phyloP scores from a whole-genome alignment of 345 rosid genomes.

The Sonneratia alba region DNA sequence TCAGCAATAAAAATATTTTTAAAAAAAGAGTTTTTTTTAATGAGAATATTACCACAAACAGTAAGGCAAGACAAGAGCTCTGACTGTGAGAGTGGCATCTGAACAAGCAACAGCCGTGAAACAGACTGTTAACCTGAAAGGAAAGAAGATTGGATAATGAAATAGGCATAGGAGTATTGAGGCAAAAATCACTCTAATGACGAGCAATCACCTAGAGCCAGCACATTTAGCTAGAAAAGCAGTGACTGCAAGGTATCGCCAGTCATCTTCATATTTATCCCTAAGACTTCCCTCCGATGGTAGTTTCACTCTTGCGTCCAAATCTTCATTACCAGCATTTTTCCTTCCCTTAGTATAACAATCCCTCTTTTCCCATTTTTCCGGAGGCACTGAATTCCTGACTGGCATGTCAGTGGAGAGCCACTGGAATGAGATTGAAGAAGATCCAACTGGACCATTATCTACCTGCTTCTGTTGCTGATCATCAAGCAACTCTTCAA shows the following conservation, averaged over 20 bases:
- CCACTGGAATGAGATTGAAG: slow-evolving; percentile 88
- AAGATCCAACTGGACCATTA: slow-evolving; percentile 23
- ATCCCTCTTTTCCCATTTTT: slow-evolving; percentile 20
- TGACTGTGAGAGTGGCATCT: slow-evolving; percentile 76
- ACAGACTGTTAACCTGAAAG: slow-evolving; percentile 70
- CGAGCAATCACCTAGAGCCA: slow-evolving; percentile 32
- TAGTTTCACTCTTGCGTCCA: slow-evolving; percentile 8
- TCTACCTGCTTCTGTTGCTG: slow-evolving; percentile 7
- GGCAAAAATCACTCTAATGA: background rate
- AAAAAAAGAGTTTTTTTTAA: background rate
- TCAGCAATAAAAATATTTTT: background rate
- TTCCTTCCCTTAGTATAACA: background rate
- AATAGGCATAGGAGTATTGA: background rate
- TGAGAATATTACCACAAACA: slow-evolving; percentile 55
- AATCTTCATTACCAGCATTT: slow-evolving; percentile 13
- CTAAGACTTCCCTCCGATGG: slow-evolving; percentile 20
- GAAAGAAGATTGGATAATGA: background rate
- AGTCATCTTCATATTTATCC: slow-evolving; percentile 67
- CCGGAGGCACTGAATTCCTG: slow-evolving; percentile 34
- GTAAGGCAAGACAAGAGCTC: slow-evolving; percentile 76
- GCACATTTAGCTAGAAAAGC: slow-evolving; percentile 70
- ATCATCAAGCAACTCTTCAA: slow-evolving; percentile 10
- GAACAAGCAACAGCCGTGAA: slow-evolving; percentile 81
- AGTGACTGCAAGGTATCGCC: slow-evolving; percentile 93
- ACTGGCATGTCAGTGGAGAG: slow-evolving; percentile 90